Percentiles rank a stretch among this genome's conserved stretches.
Evolutionary conservation across 1,284 basidiomycete species (phyloP).

Genomic region (Puccinia polysora): DNA sequence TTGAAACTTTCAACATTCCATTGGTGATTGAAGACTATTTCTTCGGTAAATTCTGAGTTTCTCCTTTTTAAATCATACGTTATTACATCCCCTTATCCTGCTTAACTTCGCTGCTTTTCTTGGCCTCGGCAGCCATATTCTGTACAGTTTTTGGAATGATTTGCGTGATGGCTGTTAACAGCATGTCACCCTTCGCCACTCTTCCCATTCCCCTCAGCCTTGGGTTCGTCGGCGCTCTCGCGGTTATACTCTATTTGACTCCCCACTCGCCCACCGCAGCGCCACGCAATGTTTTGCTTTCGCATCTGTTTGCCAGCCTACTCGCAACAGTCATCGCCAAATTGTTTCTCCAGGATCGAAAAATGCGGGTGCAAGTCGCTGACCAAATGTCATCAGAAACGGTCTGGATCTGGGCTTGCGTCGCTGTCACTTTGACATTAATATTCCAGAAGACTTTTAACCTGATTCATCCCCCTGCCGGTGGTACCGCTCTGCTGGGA

Average conservation of each 20-base stretch:
- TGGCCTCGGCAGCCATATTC: background rate
- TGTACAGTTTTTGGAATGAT: conserved; percentile 9
- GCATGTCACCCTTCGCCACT: background rate
- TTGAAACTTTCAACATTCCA: conserved; percentile 18
- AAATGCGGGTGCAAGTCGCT: background rate
- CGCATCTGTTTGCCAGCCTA: conserved; percentile 17
- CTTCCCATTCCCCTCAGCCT: conserved; percentile 23
- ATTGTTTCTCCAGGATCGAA: background rate
- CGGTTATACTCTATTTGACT: conserved; percentile 16
- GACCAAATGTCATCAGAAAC: background rate
- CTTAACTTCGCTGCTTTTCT: background rate
- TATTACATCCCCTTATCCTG: background rate
- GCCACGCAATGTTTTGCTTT: conserved; percentile 19
- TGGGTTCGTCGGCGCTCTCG: conserved; percentile 19
- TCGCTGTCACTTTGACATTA: background rate
- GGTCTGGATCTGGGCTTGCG: conserved; percentile 10
- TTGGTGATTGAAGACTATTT: conserved; percentile 13
- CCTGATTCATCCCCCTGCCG: conserved; percentile 30
- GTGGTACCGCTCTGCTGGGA: conserved; percentile 16
- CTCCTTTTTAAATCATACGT: background rate
- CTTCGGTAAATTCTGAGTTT: conserved; percentile 2
- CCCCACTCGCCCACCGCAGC: conserved; percentile 12
- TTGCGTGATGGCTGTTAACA: conserved; percentile 16
- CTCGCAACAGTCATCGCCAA: conserved; percentile 6
- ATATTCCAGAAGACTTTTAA: conserved; percentile 1